Evolutionary conservation across 2,329 filamentous ascomycete species (phyloP), one percentile per base, ranked within the genome.

Genomic region (Fusarium coicis): DNA sequence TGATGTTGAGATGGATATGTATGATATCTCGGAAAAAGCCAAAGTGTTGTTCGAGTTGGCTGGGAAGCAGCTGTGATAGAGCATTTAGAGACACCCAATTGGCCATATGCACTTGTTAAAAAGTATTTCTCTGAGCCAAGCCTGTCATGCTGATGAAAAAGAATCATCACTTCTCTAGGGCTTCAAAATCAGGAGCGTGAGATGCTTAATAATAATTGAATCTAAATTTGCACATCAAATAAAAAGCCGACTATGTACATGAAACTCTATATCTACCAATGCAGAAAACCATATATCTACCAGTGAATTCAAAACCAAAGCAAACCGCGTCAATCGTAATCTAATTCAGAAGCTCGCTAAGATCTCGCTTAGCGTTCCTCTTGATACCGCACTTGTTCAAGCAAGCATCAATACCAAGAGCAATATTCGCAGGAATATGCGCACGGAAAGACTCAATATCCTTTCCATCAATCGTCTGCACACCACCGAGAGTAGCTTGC

Each of bases 331-430:
- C 4, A 19, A 4, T 3, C 36, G 16, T 19, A 1, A 8, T 2
- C n/a, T 46, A 68, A 4, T 34, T 39, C 26, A 68, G 36, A 1
- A 68, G 36, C 21, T 68, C 65, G 8, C 12, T 68, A 1, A 68
- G 28, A n/a, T 62, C 54, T 18, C 65, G 40, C 46, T 68, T 68
- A 0, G 65, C 12, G 34, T 68, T 68, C 2, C 63, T 61, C 30
- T 68, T 68, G 1, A 68, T 47, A 8, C 65, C 65, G 1, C 65
- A 68, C 63, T 68, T 68, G n/a, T 68, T 68, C 1, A 68, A 23
- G 9, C 65, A 68, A n/a, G 65, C 63, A 43, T 68, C 65, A 42
- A 68, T 68, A 4, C 65, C 65, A 43, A 68, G 65, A 4, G 65
- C 65, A 15, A 68, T 68, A 5, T 68, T 68, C 0, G 63, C 53